These are phyloP conservation scores for Podaxis pistillaris DNA, from an alignment of 768 basidiomycete species.

Conservation along the genomic window DNA sequence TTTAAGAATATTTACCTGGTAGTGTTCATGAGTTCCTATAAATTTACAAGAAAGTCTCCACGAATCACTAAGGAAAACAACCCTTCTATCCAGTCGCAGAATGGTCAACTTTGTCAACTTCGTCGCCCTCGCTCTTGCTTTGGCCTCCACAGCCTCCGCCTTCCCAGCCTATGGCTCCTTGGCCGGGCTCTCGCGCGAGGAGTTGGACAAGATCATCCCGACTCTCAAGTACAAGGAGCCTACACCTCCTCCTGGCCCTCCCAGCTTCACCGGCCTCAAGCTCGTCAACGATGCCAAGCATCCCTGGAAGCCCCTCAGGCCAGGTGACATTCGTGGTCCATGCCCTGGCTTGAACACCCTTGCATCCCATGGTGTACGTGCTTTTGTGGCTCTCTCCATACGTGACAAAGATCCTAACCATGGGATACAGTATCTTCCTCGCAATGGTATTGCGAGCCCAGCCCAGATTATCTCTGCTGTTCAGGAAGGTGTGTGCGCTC, in stretches of 20 bases:
- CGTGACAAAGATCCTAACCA: not conserved
- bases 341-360: conserved; percentile 15
- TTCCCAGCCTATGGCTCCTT: conserved; percentile 16
- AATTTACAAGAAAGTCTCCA: not conserved
- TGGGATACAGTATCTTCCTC: conserved; percentile 5
- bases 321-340: conserved; percentile 8
- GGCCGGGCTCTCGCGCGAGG: conserved; percentile 12
- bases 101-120: not conserved
- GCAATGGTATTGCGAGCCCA: conserved; percentile 8
- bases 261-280: conserved; percentile 2
- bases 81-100: not conserved
- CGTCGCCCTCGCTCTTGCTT: conserved; percentile 2
- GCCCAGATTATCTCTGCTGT: conserved; percentile 6
- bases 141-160: not conserved
- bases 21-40: not conserved
- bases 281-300: conserved; percentile 14
- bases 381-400: not conserved
- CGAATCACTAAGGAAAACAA: not conserved
- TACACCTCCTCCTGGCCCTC: conserved; percentile 13
- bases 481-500: conserved; percentile 2
- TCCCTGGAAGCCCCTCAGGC: conserved; percentile 5
- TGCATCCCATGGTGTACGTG: conserved; percentile 12
- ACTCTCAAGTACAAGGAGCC: not conserved
- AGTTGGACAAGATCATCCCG: conserved; percentile 6
- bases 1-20: not conserved